Evolutionary conservation across 257 asterid species (phyloP).

Genomic region (Apocynum venetum): DNA sequence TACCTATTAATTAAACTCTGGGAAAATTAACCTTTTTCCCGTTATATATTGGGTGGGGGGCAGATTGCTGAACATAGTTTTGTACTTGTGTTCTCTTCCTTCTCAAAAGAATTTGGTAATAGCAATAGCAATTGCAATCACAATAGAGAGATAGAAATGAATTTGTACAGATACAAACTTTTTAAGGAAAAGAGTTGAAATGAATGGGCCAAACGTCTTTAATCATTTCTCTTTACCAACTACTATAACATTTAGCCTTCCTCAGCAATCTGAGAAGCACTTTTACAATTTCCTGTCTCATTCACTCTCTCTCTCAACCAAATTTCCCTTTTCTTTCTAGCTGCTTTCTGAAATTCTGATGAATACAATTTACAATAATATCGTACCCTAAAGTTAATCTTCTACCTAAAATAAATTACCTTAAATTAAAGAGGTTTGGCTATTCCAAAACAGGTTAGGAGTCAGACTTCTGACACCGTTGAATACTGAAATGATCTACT

Average conservation of each 20-base stretch:
- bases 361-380: neutral
- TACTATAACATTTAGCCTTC: neutral
- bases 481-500: conserved; percentile 75
- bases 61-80: neutral
- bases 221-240: neutral
- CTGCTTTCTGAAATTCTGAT: neutral
- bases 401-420: conserved; percentile 1
- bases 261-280: neutral
- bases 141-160: neutral
- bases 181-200: neutral
- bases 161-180: neutral
- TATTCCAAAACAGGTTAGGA: conserved; percentile 32
- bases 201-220: neutral
- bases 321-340: neutral
- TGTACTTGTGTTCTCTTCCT: neutral
- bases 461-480: conserved; percentile 40
- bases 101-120: no score
- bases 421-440: conserved; percentile 47
- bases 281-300: neutral
- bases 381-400: neutral
- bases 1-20: no score
- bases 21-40: no score
- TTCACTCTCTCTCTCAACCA: neutral
- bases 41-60: no score
- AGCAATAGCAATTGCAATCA: no score